Conservation (phyloP, 352 stramenopile genomes). For the Pythium rhizo-oryzae region DNA sequence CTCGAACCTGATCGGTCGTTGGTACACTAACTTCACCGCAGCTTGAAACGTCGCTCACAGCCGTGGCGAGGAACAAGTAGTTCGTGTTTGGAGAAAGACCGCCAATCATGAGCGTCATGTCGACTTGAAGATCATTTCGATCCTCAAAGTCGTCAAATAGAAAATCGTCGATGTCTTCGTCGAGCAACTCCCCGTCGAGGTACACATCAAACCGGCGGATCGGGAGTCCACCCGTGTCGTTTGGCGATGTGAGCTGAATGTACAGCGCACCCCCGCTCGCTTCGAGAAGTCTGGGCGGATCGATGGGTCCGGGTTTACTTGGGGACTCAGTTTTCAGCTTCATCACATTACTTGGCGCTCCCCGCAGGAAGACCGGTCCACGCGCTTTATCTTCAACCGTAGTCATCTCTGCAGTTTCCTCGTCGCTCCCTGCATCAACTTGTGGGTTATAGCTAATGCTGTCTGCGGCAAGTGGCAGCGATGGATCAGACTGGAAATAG, state of each 20-base stretch:
- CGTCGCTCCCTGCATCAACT: background rate
- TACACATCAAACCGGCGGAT: slow-evolving; percentile 30
- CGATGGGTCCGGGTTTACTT: slow-evolving; percentile 35
- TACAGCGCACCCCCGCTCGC: slow-evolving; percentile 50
- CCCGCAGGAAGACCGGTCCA: slow-evolving; percentile 31
- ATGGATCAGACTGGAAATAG: slow-evolving; percentile 49
- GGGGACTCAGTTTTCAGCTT: slow-evolving; percentile 38
- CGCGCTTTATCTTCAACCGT: background rate
- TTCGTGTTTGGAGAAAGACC: slow-evolving; percentile 36
- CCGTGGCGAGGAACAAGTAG: slow-evolving; percentile 48
- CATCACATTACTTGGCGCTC: slow-evolving; percentile 30
- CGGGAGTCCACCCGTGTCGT: slow-evolving; percentile 53
- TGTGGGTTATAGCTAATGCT: slow-evolving; percentile 18
- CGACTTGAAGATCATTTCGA: slow-evolving; percentile 25
- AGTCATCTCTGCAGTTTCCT: slow-evolving; percentile 2
- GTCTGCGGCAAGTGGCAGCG: background rate
- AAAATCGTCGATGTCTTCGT: slow-evolving; percentile 5
- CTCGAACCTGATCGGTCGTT: background rate
- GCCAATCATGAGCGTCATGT: slow-evolving; percentile 52
- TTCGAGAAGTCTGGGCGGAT: slow-evolving; percentile 26
- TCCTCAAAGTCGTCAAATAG: slow-evolving; percentile 27
- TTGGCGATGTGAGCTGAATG: slow-evolving; percentile 47
- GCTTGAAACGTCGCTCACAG: slow-evolving; percentile 52
- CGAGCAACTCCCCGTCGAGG: slow-evolving; percentile 17
- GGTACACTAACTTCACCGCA: slow-evolving; percentile 27